Evolutionary conservation across 2,329 filamentous ascomycete species (phyloP), one percentile per base, ranked within the genome.

Genomic region (Chalaropsis thielavioides): DNA sequence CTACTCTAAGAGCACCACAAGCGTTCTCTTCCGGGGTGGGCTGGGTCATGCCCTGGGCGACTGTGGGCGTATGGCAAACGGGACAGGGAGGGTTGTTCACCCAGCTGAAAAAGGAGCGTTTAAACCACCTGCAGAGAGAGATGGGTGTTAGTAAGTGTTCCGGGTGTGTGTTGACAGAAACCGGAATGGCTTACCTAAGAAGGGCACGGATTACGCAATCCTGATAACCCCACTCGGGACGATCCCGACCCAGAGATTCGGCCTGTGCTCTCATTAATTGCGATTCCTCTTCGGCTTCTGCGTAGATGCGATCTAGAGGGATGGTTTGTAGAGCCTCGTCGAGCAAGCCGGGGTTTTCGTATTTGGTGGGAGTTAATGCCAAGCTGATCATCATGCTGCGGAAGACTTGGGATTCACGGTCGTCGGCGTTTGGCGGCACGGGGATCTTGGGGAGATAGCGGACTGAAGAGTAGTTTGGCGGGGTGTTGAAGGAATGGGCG

Each of bases 211-310:
- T 88, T 64, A 96, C 90, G 74, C 92, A 99, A 76, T 99, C 94
- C 75, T 97, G 92, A 73, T 97, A 96, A 66, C 92, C 92, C 92
- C 92, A 97, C 78, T 91, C 88, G 1, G 92, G 84, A 73, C 88
- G 88, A 69, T 86, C 89, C 65, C 88, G 84, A 22, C 89, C 89
- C 77, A 96, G 85, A 69, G 90, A 95, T 72, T 88, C 88, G 40
- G 92, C 92, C 74, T 95, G 86, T 41, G 90, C 94, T 72, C 88
- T 85, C 70, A 95, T 79, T 38, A 96, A 86, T 73, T 96, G 90
- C 69, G 83, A 85, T 75, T 97, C 92, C 74, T 97, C 92, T 73
- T 97, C 91, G 63, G 94, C 94, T 73, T 96, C 91, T 69, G 87
- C 83, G 75, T 97, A 97, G 70, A 99, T 90, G 70, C 90, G 84